Percentiles rank a stretch among this genome's conserved stretches.
phyloP scores from a whole-genome alignment of 495 filamentous ascomycete genomes.

The Neurospora sp. region DNA sequence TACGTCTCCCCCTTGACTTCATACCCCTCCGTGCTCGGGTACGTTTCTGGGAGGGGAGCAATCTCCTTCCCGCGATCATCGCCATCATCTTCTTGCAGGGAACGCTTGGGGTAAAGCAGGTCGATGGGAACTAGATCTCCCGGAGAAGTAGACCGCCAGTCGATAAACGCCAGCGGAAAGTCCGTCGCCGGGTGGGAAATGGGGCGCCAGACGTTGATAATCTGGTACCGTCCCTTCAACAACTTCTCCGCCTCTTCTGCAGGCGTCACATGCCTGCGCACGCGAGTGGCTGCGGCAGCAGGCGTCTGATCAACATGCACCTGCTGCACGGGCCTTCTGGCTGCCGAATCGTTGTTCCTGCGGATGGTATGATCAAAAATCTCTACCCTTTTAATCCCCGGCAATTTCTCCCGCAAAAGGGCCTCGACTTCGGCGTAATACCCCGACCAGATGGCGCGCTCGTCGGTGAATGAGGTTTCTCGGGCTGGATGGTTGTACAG shows the following conservation, averaged over 20 bases:
- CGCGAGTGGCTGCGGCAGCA: constrained; percentile 49
- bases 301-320: constrained; percentile 81
- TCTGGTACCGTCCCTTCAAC: constrained; percentile 53
- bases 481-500: constrained; percentile 24
- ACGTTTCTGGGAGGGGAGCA: constrained; percentile 2
- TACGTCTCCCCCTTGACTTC: constrained; percentile 55
- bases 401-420: constrained; percentile 49
- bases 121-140: constrained; percentile 58
- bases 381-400: constrained; percentile 50
- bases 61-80: constrained; percentile 32
- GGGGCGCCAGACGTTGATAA: constrained; percentile 83
- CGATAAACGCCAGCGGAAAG: constrained; percentile 60
- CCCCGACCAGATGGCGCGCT: constrained; percentile 45
- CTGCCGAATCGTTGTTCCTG: constrained; percentile 36
- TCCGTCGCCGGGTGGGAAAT: constrained; percentile 54
- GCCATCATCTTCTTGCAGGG: constrained; percentile 16
- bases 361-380: constrained; percentile 90
- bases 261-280: constrained; percentile 45
- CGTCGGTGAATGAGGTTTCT: constrained; percentile 49
- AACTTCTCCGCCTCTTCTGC: constrained; percentile 45
- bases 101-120: constrained; percentile 55
- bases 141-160: constrained; percentile 48
- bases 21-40: constrained; percentile 27
- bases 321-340: constrained; percentile 54
- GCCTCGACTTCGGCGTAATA: constrained; percentile 80